Evolutionary conservation across 2,329 filamentous ascomycete genomes (phyloP).

Genomic region (Pseudocercospora vitis): DNA sequence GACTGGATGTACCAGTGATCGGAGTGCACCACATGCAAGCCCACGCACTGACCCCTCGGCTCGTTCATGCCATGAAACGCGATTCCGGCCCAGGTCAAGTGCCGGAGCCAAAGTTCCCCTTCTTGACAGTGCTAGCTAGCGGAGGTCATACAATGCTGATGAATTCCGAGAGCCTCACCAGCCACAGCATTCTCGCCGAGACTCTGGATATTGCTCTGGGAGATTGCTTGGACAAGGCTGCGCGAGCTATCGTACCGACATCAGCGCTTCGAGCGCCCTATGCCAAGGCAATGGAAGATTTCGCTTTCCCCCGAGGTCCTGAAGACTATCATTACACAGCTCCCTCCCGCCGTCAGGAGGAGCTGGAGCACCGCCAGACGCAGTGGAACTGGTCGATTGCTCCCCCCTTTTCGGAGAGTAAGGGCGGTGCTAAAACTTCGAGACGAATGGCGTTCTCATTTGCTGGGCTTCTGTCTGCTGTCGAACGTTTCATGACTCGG

Average conservation of each 20-base stretch:
- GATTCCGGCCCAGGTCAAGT: background rate
- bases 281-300: slow-evolving; percentile 73
- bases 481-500: slow-evolving; percentile 57
- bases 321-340: slow-evolving; percentile 58
- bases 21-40: slow-evolving; percentile 98
- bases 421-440: slow-evolving; percentile 39
- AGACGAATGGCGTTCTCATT: slow-evolving; percentile 69
- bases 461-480: slow-evolving; percentile 65
- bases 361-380: slow-evolving; percentile 49
- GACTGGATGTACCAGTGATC: slow-evolving; percentile 78
- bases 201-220: slow-evolving; percentile 84
- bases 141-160: slow-evolving; percentile 90
- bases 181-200: slow-evolving; percentile 71
- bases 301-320: slow-evolving; percentile 64
- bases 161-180: slow-evolving; percentile 64
- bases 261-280: slow-evolving; percentile 70
- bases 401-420: slow-evolving; percentile 64
- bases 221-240: slow-evolving; percentile 84
- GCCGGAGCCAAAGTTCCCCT: slow-evolving; percentile 67
- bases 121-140: slow-evolving; percentile 83
- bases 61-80: slow-evolving; percentile 48
- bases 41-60: slow-evolving; percentile 82
- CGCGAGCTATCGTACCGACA: slow-evolving; percentile 70
- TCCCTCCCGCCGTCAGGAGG: slow-evolving; percentile 60
- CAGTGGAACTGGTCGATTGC: slow-evolving; percentile 67